Evolutionary conservation across 164 flowering plant species (phyloP).

Genomic region (Annona cherimola): DNA sequence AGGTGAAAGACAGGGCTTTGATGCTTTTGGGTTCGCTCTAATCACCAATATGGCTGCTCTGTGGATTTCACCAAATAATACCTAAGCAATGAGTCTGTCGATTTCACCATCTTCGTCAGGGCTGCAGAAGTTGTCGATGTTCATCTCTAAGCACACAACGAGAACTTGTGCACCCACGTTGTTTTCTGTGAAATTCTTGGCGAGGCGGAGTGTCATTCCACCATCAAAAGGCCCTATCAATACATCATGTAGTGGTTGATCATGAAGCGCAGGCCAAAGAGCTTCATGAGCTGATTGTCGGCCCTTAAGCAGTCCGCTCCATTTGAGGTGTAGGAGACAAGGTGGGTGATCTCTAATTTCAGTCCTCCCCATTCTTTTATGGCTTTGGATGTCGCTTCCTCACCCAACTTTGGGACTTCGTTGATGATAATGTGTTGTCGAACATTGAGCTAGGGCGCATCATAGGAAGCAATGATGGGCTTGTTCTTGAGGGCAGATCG

Average conservation of each 20-base stretch:
- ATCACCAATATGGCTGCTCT: slow-evolving; percentile 19
- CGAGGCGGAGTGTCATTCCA: no score
- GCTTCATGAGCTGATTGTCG: no score
- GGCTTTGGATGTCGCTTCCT: slow-evolving; percentile 5
- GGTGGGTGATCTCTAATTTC: neutral
- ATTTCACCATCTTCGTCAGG: no score
- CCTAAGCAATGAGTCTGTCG: no score
- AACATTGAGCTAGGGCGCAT: neutral
- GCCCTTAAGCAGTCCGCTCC: neutral
- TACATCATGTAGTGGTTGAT: no score
- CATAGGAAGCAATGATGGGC: neutral
- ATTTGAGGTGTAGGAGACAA: neutral
- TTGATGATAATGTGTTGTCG: neutral
- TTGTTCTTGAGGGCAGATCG: slow-evolving; percentile 1
- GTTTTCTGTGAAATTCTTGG: no score
- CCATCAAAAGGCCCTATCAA: no score
- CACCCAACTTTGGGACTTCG: slow-evolving; percentile 7
- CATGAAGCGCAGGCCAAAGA: no score
- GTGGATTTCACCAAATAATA: no score
- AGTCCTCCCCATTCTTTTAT: slow-evolving; percentile 1
- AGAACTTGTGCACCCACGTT: no score
- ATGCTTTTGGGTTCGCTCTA: neutral
- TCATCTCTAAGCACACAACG: no score
- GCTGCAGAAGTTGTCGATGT: no score
- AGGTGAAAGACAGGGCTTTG: slow-evolving; percentile 7